These are phyloP conservation scores for Skeletonema potamos DNA, from an alignment of 108 stramenopile species.

Conservation along the genomic window DNA sequence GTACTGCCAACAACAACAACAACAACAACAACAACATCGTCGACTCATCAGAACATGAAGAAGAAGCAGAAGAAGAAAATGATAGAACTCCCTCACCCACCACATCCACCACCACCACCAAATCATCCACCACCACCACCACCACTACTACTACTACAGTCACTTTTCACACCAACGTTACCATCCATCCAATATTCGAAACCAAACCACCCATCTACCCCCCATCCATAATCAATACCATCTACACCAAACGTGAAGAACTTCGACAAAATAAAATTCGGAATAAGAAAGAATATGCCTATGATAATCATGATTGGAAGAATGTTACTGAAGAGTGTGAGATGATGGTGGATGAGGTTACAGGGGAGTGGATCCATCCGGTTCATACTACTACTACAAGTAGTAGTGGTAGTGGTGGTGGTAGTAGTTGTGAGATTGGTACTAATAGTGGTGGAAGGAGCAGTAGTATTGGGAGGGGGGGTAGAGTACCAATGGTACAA, in stretches of 20 bases:
- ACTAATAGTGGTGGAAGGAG: neutral
- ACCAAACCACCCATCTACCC: slow-evolving; percentile 18
- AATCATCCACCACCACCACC: neutral
- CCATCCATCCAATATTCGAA: slow-evolving; percentile 34
- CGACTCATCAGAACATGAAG: neutral
- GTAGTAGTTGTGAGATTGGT: neutral
- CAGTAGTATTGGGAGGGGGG: neutral
- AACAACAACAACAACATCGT: neutral
- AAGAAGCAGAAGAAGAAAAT: neutral
- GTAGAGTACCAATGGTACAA: slow-evolving; percentile 1
- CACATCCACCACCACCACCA: slow-evolving; percentile 1
- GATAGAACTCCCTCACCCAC: neutral
- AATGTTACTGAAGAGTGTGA: slow-evolving; percentile 45
- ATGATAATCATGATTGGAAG: slow-evolving; percentile 46
- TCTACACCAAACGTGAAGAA: slow-evolving; percentile 39
- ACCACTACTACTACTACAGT: slow-evolving; percentile 2
- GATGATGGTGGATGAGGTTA: slow-evolving; percentile 25
- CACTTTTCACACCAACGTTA: slow-evolving; percentile 30
- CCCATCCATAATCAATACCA: slow-evolving; percentile 12
- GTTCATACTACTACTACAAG: no score
- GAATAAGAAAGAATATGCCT: slow-evolving; percentile 48
- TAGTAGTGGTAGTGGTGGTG: neutral
- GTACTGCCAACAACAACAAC: neutral
- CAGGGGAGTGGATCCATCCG: slow-evolving; percentile 43
- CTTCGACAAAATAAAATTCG: slow-evolving; percentile 37